Conservation (phyloP, 768 basidiomycete genomes). For the Pisolithus marmoratus region DNA sequence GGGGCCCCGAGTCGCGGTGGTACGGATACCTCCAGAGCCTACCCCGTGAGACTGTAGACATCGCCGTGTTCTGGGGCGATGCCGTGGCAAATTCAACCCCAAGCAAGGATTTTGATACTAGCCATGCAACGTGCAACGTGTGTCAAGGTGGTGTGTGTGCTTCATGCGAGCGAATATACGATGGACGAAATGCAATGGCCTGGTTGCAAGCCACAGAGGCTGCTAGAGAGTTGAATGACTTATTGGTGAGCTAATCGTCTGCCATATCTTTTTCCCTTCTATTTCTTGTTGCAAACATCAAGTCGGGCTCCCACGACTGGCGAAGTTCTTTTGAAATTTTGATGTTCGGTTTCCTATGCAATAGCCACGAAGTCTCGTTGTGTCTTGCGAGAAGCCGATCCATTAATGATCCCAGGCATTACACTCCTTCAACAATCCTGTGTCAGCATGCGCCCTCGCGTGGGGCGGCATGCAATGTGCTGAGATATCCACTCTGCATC, state of each 20-base stretch:
- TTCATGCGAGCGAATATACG: constrained; percentile 17
- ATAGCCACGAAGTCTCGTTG: constrained; percentile 8
- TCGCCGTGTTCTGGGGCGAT: constrained; percentile 58
- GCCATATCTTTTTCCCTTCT: neutral
- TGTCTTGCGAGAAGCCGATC: constrained; percentile 3
- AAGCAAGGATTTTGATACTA: constrained; percentile 1
- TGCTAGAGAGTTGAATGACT: constrained; percentile 17
- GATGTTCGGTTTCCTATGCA: constrained; percentile 1
- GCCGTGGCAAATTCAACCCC: constrained; percentile 13
- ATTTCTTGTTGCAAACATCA: neutral
- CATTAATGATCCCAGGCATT: neutral
- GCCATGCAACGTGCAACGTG: neutral
- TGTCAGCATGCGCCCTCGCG: constrained; percentile 9
- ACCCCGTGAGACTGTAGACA: constrained; percentile 44
- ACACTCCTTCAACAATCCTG: constrained; percentile 1
- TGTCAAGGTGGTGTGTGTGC: constrained; percentile 6
- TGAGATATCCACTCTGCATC: constrained; percentile 21
- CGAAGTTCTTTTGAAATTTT: neutral
- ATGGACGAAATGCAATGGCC: constrained; percentile 24
- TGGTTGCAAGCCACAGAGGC: constrained; percentile 33
- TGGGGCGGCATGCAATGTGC: constrained; percentile 22
- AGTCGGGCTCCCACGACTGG: neutral
- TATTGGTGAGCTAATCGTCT: constrained; percentile 19
- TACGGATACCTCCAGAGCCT: constrained; percentile 61
- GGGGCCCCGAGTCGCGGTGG: constrained; percentile 50